These are phyloP conservation scores for Trypanosoma brucei DNA, from an alignment of 208 protist species.

Conservation along the genomic window DNA sequence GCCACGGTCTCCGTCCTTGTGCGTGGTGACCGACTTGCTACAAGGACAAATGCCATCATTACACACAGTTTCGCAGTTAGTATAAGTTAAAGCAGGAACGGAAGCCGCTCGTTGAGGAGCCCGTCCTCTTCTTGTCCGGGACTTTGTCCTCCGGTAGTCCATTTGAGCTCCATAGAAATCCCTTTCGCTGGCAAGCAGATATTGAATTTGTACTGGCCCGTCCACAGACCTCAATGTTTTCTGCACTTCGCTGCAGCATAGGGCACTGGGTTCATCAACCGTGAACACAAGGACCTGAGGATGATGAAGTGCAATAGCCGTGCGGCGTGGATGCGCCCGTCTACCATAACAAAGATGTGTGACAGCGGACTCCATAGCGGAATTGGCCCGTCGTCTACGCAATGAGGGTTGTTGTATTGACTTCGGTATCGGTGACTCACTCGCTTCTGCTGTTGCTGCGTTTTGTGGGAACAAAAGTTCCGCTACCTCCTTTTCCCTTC, in stretches of 20 bases:
- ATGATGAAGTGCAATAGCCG: slow-evolving; percentile 50
- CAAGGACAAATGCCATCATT: not conserved
- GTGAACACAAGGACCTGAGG: slow-evolving; percentile 41
- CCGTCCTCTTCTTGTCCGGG: not conserved
- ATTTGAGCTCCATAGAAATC: slow-evolving; percentile 59
- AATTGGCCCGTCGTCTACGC: not conserved
- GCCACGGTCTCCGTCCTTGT: not conserved
- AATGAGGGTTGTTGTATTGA: not conserved
- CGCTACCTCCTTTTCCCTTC: slow-evolving; percentile 19
- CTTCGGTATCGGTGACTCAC: not conserved
- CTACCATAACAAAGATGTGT: not conserved
- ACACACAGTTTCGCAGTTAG: not conserved
- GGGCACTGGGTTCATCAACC: not conserved
- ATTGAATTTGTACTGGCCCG: slow-evolving; percentile 30
- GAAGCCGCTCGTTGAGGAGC: slow-evolving; percentile 41
- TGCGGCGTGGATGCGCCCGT: not conserved
- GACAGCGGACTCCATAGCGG: not conserved
- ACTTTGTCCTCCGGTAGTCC: not conserved
- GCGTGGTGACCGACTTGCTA: not conserved
- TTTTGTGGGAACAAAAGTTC: too few species aligned
- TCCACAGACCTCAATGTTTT: slow-evolving; percentile 13
- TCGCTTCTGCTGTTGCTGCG: not conserved
- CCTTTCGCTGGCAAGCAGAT: slow-evolving; percentile 40
- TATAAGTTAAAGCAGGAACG: slow-evolving; percentile 29
- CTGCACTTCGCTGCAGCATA: slow-evolving; percentile 4